Conservation (phyloP, 805 yeast species). For the Myxozyma udenii region DNA sequence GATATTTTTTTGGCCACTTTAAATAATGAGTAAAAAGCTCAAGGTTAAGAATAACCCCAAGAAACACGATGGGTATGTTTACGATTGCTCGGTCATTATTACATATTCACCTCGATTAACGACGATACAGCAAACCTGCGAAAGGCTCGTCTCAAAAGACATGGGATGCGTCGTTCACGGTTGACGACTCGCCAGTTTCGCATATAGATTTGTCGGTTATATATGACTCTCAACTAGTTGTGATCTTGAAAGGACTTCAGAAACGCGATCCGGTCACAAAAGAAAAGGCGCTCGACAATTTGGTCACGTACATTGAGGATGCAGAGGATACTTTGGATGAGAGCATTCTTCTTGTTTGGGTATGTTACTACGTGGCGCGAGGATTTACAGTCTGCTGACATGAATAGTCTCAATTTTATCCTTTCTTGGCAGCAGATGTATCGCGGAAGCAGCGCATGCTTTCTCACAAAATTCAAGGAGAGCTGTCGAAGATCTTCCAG, state of each 20-base stretch:
- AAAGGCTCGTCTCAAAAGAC: too few relatives aligned
- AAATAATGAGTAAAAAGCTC: slow-evolving; percentile 26
- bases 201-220: slow-evolving; percentile 19
- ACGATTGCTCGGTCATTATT: not conserved
- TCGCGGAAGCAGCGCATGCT: slow-evolving; percentile 60
- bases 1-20: too few relatives aligned
- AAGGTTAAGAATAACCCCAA: slow-evolving; percentile 18
- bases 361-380: slow-evolving; percentile 36
- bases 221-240: slow-evolving; percentile 48
- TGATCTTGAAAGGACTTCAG: slow-evolving; percentile 70
- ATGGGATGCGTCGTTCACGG: too few relatives aligned
- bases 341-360: slow-evolving; percentile 58
- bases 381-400: not conserved
- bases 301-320: slow-evolving; percentile 41
- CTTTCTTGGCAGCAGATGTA: slow-evolving; percentile 71
- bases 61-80: slow-evolving; percentile 7
- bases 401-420: slow-evolving; percentile 55
- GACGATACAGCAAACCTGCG: not conserved
- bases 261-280: slow-evolving; percentile 83
- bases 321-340: slow-evolving; percentile 47
- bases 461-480: slow-evolving; percentile 65
- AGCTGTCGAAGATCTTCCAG: slow-evolving; percentile 49
- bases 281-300: slow-evolving; percentile 69
- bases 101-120: not conserved
- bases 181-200: not conserved